These are phyloP conservation scores for Vigna nakashimae DNA, from an alignment of 306 rosid genomes.

Conservation along the genomic window DNA sequence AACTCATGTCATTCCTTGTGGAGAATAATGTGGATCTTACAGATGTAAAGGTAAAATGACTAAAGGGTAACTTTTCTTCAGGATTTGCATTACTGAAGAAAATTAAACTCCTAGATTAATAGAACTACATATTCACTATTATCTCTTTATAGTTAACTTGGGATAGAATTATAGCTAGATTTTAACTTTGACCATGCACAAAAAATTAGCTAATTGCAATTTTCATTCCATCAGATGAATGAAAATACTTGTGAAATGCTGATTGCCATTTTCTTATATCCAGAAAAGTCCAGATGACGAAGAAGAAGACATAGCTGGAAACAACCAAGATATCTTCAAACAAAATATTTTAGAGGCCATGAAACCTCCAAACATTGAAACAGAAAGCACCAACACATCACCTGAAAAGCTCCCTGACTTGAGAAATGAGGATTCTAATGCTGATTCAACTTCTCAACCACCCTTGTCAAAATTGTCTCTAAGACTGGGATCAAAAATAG, in stretches of 20 bases:
- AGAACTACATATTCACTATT: background rate
- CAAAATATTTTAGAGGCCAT: constrained; percentile 42
- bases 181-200: constrained; percentile 14
- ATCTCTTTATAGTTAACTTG: background rate
- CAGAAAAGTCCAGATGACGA: constrained; percentile 76
- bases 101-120: constrained; percentile 1
- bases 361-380: constrained; percentile 34
- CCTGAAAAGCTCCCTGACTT: constrained; percentile 42
- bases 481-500: constrained; percentile 56
- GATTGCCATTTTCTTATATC: constrained; percentile 35
- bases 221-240: constrained; percentile 49
- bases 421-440: constrained; percentile 44
- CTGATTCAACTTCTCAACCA: constrained; percentile 39
- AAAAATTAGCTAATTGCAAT: background rate
- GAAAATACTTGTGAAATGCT: constrained; percentile 9
- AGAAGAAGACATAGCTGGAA: constrained; percentile 39
- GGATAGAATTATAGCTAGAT: background rate
- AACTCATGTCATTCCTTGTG: constrained; percentile 66
- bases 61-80: constrained; percentile 15
- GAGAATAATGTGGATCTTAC: constrained; percentile 73
- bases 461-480: constrained; percentile 59
- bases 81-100: constrained; percentile 10
- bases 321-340: constrained; percentile 24
- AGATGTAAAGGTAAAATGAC: constrained; percentile 65
- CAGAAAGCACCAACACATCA: constrained; percentile 16